Base-by-base conservation (phyloP, 2,329 filamentous ascomycete species). In the Grosmannia huntii region DNA sequence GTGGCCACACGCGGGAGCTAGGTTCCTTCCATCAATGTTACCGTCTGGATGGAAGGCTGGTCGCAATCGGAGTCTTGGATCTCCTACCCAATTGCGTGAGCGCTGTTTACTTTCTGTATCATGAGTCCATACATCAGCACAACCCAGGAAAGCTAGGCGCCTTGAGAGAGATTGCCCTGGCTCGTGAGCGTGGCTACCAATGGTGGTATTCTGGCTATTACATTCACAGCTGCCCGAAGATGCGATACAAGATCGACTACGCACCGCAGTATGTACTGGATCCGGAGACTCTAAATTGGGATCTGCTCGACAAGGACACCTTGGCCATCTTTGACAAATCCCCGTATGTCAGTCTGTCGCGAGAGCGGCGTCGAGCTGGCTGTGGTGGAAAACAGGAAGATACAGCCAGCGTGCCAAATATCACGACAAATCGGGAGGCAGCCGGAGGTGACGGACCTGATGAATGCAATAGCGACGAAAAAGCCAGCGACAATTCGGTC, bases 1-100 rank as follows among this genome's bases (percentile, higher is more conserved):
- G 83, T 58, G 81, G 81, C 28, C 73, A 73, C 21, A 74, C 77
- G 60, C 76, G 77, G 51, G 73, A 72, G 49, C 71, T 91, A 0
- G 89, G 89, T 19, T 89, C 87, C 1, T 92, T 82, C 65, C 89
- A 94, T 65, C 88, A 92, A 67, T 90, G 87, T 71, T 92, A 91
- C 68, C 79, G 88, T 33, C 74, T 94, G 3, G 86, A 94, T 66
- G 88, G 87, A 25, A 77, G 82, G 55, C 75, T 94, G 16, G 82
- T 92, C 27, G 89, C 89, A 2, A 79, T 94, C 62, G 85, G 85
- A 0, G 85, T 94, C 1, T 73, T 94, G 5, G 89, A 94, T 67
- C 75, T 94, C 10, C 74, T 94, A 1, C 89, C 89, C 0, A 75
- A 89, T 59, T 85, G 82, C 63, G 86, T 94, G 55, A 91, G 87